Evolutionary conservation across 2,329 filamentous ascomycete species (phyloP).

Genomic region (Parascedosporium putredinis): DNA sequence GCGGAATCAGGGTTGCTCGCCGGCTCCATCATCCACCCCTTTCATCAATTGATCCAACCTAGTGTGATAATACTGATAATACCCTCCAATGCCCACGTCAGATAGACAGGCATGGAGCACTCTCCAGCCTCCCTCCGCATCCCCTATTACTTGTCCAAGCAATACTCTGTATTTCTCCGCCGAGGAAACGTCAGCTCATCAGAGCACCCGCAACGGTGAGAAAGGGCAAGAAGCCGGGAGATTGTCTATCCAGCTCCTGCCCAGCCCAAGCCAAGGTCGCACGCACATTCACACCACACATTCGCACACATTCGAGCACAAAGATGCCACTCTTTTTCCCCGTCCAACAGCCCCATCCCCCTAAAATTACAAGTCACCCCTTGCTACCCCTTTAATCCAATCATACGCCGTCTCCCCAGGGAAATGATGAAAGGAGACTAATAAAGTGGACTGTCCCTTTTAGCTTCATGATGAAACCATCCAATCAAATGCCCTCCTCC

Average conservation of each 20-base stretch:
- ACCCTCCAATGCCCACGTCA: too few relatives aligned
- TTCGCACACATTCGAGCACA: neutral
- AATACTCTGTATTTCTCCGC: too few relatives aligned
- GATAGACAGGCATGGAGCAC: too few relatives aligned
- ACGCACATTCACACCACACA: neutral
- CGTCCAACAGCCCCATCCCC: neutral
- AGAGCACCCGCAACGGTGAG: neutral
- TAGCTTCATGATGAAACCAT: neutral
- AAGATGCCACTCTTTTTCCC: neutral
- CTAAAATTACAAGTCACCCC: neutral
- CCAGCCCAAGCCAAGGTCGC: neutral
- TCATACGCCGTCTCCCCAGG: neutral
- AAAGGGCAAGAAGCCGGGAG: too few relatives aligned
- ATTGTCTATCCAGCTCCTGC: too few relatives aligned
- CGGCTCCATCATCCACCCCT: too few relatives aligned
- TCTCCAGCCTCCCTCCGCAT: too few relatives aligned
- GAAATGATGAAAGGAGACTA: neutral
- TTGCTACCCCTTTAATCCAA: neutral
- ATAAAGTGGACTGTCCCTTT: slow-evolving; percentile 1
- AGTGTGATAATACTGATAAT: too few relatives aligned
- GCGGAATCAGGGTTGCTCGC: too few relatives aligned
- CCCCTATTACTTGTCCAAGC: too few relatives aligned
- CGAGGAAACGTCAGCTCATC: too few relatives aligned
- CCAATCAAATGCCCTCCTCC: neutral
- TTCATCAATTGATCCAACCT: too few relatives aligned